Base-by-base conservation (phyloP, 2,329 filamentous ascomycete genomes). In the Clarireedia homoeocarpa region DNA sequence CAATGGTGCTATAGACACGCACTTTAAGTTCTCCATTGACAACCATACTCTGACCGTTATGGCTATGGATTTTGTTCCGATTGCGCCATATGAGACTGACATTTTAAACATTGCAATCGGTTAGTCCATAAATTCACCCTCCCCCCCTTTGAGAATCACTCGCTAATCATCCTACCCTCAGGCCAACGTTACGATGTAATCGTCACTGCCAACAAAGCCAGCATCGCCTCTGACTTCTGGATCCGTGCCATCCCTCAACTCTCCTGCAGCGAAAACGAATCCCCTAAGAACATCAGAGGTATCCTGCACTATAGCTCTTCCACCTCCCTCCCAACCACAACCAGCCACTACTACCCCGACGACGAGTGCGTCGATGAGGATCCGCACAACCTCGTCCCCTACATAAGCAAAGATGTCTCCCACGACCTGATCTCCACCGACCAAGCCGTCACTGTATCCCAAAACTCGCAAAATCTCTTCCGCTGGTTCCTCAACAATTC, bases 1-100 rank as follows among this genome's bases (percentile, higher is more conserved):
- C 48, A 78, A 78, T 60, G 69, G 65, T 58, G 50, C 59, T 62
- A 68, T 82, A 5, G 62, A 63, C 27, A 70, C 67, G 1, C 60
- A 64, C 5, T 81, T 79, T 71, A 75, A 77, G 4, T 65, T 74
- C 4, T 65, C 74, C 0, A 72, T 71, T 23, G 75, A 81, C 48
- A 75, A 75, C 2, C 65, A 77, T 53, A 83, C 77, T 3, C 63
- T 81, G 1, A 85, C 83, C 0, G 80, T 78, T 5, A 74, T 89
- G 49, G 83, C 84, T 69, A 89, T 86, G 64, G 75, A 85, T 47
- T 66, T 75, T 12, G 79, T 84, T 0, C 59, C 60, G 7, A 61
- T 62, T 34, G 48, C 51, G 2, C 55, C 59, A 4, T 62, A 61
- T 17, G 26, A 30, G 14, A 61, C 59, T 6, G 2, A 84, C 81